phyloP scores from a whole-genome alignment of 2,329 filamentous ascomycete genomes.

The Coniochaeta prunicola region DNA sequence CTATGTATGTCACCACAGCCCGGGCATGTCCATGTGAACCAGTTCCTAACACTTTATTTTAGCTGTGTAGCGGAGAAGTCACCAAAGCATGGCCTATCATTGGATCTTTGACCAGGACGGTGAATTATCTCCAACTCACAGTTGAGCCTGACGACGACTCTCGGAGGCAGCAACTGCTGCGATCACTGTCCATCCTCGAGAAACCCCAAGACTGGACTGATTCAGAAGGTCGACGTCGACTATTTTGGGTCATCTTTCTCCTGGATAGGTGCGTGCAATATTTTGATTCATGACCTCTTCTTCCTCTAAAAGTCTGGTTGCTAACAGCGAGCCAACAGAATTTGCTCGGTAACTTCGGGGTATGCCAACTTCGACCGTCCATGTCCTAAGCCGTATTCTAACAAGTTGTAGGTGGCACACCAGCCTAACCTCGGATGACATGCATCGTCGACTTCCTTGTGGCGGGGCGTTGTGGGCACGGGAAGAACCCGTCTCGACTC shows the following conservation, averaged over 20 bases:
- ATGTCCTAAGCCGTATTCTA: neutral
- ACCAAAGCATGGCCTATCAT: constrained; percentile 27
- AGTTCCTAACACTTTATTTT: constrained; percentile 6
- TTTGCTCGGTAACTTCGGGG: constrained; percentile 18
- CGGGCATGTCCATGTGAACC: neutral
- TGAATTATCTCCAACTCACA: constrained; percentile 27
- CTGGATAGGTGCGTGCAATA: constrained; percentile 27
- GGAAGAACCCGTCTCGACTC: constrained; percentile 21
- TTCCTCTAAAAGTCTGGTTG: constrained; percentile 11
- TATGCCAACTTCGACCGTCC: neutral
- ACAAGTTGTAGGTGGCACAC: constrained; percentile 19
- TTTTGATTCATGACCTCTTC: constrained; percentile 11
- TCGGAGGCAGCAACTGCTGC: constrained; percentile 15
- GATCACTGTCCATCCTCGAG: constrained; percentile 16
- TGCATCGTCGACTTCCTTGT: constrained; percentile 23
- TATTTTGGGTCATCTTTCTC: constrained; percentile 30
- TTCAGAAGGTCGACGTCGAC: constrained; percentile 15
- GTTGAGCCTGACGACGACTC: constrained; percentile 21
- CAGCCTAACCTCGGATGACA: constrained; percentile 22
- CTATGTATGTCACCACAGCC: constrained; percentile 14
- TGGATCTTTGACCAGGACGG: constrained; percentile 26
- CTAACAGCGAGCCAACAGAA: constrained; percentile 13
- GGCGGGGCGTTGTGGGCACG: constrained; percentile 23
- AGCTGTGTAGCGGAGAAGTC: constrained; percentile 22
- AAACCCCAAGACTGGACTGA: constrained; percentile 24